phyloP scores from a whole-genome alignment of 1,284 basidiomycete species.

The Schizophyllum amplum region DNA sequence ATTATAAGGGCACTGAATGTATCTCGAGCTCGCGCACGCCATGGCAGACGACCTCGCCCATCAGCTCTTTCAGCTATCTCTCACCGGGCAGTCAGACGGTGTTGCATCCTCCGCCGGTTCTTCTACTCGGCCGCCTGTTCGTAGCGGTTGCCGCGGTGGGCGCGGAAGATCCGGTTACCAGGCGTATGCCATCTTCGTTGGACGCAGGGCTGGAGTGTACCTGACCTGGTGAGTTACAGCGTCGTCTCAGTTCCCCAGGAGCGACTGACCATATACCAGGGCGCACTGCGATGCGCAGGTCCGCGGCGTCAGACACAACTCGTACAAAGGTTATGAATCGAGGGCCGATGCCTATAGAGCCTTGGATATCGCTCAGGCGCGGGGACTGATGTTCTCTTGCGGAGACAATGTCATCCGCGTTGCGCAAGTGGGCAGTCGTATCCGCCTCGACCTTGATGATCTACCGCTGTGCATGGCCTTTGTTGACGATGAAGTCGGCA shows the following conservation, averaged over 20 bases:
- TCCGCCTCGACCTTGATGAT: not conserved
- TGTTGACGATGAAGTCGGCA: not conserved
- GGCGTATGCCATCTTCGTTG: slow-evolving; percentile 3
- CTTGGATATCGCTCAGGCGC: not conserved
- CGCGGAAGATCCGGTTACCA: too few relatives aligned
- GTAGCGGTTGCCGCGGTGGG: too few relatives aligned
- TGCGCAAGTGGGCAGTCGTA: too few relatives aligned
- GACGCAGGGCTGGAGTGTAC: not conserved
- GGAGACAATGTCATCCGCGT: too few relatives aligned
- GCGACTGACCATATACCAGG: not conserved
- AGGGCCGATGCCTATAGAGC: not conserved
- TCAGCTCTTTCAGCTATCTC: too few relatives aligned
- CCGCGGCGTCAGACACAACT: not conserved
- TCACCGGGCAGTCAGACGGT: too few relatives aligned
- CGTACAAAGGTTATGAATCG: slow-evolving; percentile 1
- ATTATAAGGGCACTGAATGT: too few relatives aligned
- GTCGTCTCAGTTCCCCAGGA: too few relatives aligned
- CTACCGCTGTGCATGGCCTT: not conserved
- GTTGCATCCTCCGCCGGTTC: too few relatives aligned
- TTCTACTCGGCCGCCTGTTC: too few relatives aligned
- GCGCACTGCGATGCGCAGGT: not conserved
- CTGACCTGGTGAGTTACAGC: not conserved
- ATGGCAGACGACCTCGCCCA: too few relatives aligned
- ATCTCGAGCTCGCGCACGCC: too few relatives aligned
- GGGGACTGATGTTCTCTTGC: not conserved